Conservation (phyloP, 768 basidiomycete species). For the Crassisporium funariophilum region DNA sequence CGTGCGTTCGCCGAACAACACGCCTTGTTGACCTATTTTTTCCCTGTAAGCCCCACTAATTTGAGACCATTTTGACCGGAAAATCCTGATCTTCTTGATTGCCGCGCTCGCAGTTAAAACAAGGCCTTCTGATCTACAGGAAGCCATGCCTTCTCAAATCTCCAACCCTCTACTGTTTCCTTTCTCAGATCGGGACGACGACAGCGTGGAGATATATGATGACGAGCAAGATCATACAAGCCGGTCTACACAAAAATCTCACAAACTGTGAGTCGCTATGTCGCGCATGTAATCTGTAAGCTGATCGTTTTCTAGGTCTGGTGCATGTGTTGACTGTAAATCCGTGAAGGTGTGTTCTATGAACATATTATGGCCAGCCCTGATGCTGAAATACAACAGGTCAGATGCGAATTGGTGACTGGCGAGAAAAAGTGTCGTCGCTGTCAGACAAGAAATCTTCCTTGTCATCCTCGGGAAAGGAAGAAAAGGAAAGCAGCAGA, state of each 20-base stretch:
- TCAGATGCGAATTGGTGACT: slow-evolving; percentile 50
- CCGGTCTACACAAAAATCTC: slow-evolving; percentile 8
- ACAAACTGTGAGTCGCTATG: slow-evolving; percentile 19
- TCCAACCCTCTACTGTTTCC: slow-evolving; percentile 11
- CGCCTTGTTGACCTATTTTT: too few species aligned
- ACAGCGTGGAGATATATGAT: slow-evolving; percentile 11
- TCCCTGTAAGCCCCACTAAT: too few species aligned
- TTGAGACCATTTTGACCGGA: too few species aligned
- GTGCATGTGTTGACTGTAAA: slow-evolving; percentile 61
- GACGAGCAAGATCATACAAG: slow-evolving; percentile 11
- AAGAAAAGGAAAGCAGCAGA: slow-evolving; percentile 62
- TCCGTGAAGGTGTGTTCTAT: slow-evolving; percentile 47
- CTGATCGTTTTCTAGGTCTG: slow-evolving; percentile 35
- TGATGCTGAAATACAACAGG: slow-evolving; percentile 30
- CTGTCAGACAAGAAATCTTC: slow-evolving; percentile 48
- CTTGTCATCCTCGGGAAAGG: slow-evolving; percentile 47
- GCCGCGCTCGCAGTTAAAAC: too few species aligned
- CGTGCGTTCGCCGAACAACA: too few species aligned
- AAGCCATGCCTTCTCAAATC: slow-evolving; percentile 16
- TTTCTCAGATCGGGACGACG: slow-evolving; percentile 18
- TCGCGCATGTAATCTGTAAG: background rate
- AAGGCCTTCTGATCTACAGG: too few species aligned
- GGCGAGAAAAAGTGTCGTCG: slow-evolving; percentile 51
- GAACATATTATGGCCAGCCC: background rate
- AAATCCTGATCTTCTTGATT: too few species aligned